These are phyloP conservation scores for Dioszegia aurantiaca DNA, from an alignment of 768 basidiomycete species.

Conservation along the genomic window DNA sequence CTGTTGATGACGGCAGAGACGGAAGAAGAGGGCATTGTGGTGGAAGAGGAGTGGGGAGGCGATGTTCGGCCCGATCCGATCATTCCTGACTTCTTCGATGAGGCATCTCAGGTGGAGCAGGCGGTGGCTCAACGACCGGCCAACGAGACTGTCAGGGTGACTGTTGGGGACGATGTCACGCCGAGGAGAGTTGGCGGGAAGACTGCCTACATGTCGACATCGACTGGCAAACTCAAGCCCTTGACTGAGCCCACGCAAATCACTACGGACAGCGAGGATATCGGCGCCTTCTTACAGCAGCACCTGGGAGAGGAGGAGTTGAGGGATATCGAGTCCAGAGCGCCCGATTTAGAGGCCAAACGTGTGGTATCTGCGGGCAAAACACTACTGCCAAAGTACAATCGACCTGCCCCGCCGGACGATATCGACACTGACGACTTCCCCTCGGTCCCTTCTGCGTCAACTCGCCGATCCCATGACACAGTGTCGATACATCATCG, in stretches of 20 bases:
- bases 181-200: too few relatives aligned
- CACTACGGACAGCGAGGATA: too few relatives aligned
- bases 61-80: slow-evolving; percentile 6
- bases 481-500: not conserved
- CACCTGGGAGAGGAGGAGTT: too few relatives aligned
- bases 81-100: slow-evolving; percentile 1
- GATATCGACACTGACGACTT: not conserved
- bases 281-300: too few relatives aligned
- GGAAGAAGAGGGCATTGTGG: not conserved
- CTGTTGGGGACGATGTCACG: too few relatives aligned
- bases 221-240: too few relatives aligned
- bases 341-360: too few relatives aligned
- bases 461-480: not conserved
- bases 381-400: not conserved
- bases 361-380: not conserved
- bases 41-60: not conserved
- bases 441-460: slow-evolving; percentile 7
- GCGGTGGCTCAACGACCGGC: too few relatives aligned
- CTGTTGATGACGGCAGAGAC: not conserved
- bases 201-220: too few relatives aligned
- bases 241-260: too few relatives aligned
- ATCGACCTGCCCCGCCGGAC: not conserved
- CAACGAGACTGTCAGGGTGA: too few relatives aligned
- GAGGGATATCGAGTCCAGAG: too few relatives aligned
- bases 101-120: not conserved